phyloP scores from a whole-genome alignment of 2,329 filamentous ascomycete species.

The Pseudocercospora cruenta region DNA sequence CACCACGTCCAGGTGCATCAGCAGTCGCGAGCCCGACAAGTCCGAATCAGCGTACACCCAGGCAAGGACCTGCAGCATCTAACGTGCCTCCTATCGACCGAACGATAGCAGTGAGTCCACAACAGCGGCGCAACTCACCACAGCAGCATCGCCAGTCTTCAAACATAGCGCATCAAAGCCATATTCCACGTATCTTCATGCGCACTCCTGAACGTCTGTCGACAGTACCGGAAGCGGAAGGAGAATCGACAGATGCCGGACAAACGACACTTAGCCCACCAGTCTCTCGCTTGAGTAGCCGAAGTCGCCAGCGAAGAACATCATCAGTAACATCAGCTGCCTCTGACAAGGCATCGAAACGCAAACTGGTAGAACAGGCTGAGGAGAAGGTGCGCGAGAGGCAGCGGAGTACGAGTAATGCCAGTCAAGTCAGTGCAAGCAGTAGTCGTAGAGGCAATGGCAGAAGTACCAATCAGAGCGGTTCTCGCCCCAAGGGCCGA shows the following conservation, averaged over 20 bases:
- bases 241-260: slow-evolving; percentile 19
- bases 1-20: slow-evolving; percentile 27
- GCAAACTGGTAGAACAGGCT: slow-evolving; percentile 37
- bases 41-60: slow-evolving; percentile 16
- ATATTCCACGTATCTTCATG: slow-evolving; percentile 21
- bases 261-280: slow-evolving; percentile 23
- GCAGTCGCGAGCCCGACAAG: slow-evolving; percentile 16
- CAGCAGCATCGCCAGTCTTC: slow-evolving; percentile 5
- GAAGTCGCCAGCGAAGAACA: slow-evolving; percentile 27
- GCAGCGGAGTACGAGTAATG: slow-evolving; percentile 26
- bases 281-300: slow-evolving; percentile 34
- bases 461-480: background rate
- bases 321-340: slow-evolving; percentile 29
- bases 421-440: slow-evolving; percentile 12
- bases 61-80: background rate
- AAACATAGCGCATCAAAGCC: background rate
- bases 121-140: slow-evolving; percentile 9
- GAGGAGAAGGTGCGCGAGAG: slow-evolving; percentile 34
- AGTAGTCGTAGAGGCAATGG: slow-evolving; percentile 12
- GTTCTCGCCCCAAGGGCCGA: background rate
- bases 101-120: slow-evolving; percentile 38
- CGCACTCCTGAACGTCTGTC: slow-evolving; percentile 37
- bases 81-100: slow-evolving; percentile 32
- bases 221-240: slow-evolving; percentile 38
- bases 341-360: slow-evolving; percentile 40